Evolutionary conservation across 2,329 filamentous ascomycete species (phyloP), one percentile per base, ranked within the genome.

Genomic region (Teratosphaeria pseudoeucalypti): DNA sequence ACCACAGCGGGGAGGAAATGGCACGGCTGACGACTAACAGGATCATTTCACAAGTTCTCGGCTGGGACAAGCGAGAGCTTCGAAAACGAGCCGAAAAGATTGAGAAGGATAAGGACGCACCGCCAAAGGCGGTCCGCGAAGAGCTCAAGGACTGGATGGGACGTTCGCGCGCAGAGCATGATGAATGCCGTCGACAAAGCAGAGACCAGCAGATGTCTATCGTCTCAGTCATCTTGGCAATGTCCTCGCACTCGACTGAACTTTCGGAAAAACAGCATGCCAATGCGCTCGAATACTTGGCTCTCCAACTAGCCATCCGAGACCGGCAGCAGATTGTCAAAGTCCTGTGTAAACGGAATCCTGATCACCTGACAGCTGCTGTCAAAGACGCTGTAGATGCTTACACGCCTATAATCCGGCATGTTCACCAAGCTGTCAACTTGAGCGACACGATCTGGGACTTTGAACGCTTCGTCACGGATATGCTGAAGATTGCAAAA

Each of bases 351-450:
- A 82, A 82, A 14, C 79, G 83, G 54, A 82, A 79, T 27, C 89
- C 89, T 0, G 89, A 92, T 66, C 78, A 87, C 10, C 78, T 91
- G n/a, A 92, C 89, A 0, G 80, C 83, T 9, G 79, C 83, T 0
- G 75, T 92, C 55, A 80, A 82, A 34, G 86, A 90, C 60, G 72
- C 79, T 0, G 81, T 91, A 6, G 77, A 80, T 0, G 85, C 86
- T 1, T 89, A 88, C 64, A 88, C 91, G 57, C 87, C 87, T 0
- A 84, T 91, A 61, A 89, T 94, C 59, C 81, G 88, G 26, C 76
- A 79, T 2, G 77, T 92, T 6, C 89, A 92, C 70, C 82, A 88
- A 58, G 81, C 82, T 2, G 81, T 91, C 27, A 86, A 92, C 67
- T 78, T 92, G 6, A 83, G 83, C 37, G 84, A 84, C 47, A 87